Evolutionary conservation across 352 stramenopile genomes (phyloP).

Genomic region (Phytophthora sp.): DNA sequence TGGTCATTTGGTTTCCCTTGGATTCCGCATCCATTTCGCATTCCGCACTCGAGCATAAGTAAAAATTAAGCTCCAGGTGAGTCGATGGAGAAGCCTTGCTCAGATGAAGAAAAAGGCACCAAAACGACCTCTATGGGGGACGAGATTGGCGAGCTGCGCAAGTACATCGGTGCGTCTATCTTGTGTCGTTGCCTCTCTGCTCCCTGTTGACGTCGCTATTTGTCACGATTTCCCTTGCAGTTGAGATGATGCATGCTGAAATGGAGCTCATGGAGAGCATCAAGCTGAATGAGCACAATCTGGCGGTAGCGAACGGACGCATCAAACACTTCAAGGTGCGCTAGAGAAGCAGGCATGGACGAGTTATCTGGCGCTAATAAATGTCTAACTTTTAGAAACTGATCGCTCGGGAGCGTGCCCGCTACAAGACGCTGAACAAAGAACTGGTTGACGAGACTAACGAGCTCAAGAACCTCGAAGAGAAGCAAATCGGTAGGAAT

Average conservation of each 20-base stretch:
- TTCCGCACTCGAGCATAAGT: slow-evolving; percentile 28
- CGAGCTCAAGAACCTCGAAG: slow-evolving; percentile 49
- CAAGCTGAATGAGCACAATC: slow-evolving; percentile 64
- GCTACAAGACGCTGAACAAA: slow-evolving; percentile 44
- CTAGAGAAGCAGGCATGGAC: background rate
- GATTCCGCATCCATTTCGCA: slow-evolving; percentile 28
- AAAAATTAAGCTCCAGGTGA: background rate
- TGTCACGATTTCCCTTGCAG: slow-evolving; percentile 32
- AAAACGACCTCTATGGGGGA: slow-evolving; percentile 27
- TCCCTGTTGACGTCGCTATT: background rate
- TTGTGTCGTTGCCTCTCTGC: background rate
- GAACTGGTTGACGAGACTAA: slow-evolving; percentile 32
- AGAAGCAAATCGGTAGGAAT: slow-evolving; percentile 48
- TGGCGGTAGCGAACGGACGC: slow-evolving; percentile 46
- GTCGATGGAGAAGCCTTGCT: slow-evolving; percentile 22
- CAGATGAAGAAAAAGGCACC: background rate
- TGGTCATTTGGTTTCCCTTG: slow-evolving; percentile 39
- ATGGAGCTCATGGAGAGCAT: slow-evolving; percentile 76
- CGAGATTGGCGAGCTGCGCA: slow-evolving; percentile 68
- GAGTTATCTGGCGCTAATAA: background rate
- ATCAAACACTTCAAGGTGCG: slow-evolving; percentile 67
- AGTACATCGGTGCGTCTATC: slow-evolving; percentile 60
- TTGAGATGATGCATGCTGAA: slow-evolving; percentile 83
- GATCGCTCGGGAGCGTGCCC: slow-evolving; percentile 46
- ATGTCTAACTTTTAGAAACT: slow-evolving; percentile 41